Evolutionary conservation across 176 grass and related monocot genomes (phyloP).

Genomic region (Sorghum bicolor): DNA sequence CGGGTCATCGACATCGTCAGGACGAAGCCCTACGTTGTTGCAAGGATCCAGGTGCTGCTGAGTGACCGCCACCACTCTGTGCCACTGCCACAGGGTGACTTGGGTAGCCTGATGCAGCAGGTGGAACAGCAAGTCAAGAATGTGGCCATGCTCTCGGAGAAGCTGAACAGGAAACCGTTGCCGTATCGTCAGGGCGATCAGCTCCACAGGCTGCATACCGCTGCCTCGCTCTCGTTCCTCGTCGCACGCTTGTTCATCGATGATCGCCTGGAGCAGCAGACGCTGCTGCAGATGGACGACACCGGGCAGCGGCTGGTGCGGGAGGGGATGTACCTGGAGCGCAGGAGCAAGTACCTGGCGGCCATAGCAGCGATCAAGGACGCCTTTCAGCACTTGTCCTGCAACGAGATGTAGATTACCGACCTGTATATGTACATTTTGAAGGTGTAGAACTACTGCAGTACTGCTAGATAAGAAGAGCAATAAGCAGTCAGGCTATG

Average conservation of each 20-base stretch:
- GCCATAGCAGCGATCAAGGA: slow-evolving; percentile 40
- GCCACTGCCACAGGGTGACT: slow-evolving; percentile 22
- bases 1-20: slow-evolving; percentile 50
- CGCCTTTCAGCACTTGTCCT: slow-evolving; percentile 37
- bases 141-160: slow-evolving; percentile 66
- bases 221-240: slow-evolving; percentile 58
- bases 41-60: slow-evolving; percentile 51
- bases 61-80: slow-evolving; percentile 40
- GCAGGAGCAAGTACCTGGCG: slow-evolving; percentile 46
- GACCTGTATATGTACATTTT: background rate
- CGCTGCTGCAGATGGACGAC: slow-evolving; percentile 32
- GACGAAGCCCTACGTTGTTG: slow-evolving; percentile 78
- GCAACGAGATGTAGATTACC: slow-evolving; percentile 29
- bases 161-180: slow-evolving; percentile 42
- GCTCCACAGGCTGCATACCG: slow-evolving; percentile 41
- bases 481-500: background rate
- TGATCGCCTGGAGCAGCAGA: slow-evolving; percentile 54
- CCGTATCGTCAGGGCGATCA: slow-evolving; percentile 16
- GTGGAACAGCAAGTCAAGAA: slow-evolving; percentile 61
- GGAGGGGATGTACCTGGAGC: slow-evolving; percentile 34
- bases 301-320: slow-evolving; percentile 8
- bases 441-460: background rate
- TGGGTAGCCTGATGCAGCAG: slow-evolving; percentile 47
- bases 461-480: background rate
- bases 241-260: slow-evolving; percentile 57